Evolutionary conservation across 2,329 filamentous ascomycete genomes (phyloP), one percentile per base, ranked within the genome.

Genomic region (Aspergillus jensenii): DNA sequence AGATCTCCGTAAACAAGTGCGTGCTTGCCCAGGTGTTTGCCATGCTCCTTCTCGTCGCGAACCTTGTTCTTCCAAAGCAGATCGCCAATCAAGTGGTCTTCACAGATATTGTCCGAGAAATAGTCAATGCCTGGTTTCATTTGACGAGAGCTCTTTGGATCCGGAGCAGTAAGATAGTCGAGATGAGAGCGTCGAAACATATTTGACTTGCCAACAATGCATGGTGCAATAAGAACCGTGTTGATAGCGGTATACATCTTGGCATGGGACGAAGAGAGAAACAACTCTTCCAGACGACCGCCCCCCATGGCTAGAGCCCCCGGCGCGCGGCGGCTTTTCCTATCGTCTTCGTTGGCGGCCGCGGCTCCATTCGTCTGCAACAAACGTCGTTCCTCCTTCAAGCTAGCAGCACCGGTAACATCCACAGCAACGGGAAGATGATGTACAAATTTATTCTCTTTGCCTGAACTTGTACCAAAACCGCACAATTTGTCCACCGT

Each of bases 161-260:
- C 87, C n/a, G 71, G 65, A 0, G 75, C 67, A 1, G 86, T 88
- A 8, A 95, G 84, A 63, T 84, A 83, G 74, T 97, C 86, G 37
- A 99, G 85, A 68, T 99, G 93, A 0, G 91, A 90, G 61, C 90
- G 90, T 59, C 95, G 90, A 77, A 98, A 99, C 93, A 99, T 98
- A 78, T 96, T 98, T 68, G 91, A 96, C 78, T 99, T 99, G 51
- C 95, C 95, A 21, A 98, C 89, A 58, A 96, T 89, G 75, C 95
- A 99, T 8, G 96, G 95, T 0, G 95, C 95, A 52, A 98, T 78
- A 3, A 90, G 84, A 15, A 97, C 91, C 0, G 91, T 90, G 76
- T 98, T 98, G 82, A 99, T 99, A 60, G 93, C 95, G 8, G 89
- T 89, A 78, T 99, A 99, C 81, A 99, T 98, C 72, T 99, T 99